Evolutionary conservation across 2,329 filamentous ascomycete species (phyloP).

Genomic region (Xylaria arbuscula): DNA sequence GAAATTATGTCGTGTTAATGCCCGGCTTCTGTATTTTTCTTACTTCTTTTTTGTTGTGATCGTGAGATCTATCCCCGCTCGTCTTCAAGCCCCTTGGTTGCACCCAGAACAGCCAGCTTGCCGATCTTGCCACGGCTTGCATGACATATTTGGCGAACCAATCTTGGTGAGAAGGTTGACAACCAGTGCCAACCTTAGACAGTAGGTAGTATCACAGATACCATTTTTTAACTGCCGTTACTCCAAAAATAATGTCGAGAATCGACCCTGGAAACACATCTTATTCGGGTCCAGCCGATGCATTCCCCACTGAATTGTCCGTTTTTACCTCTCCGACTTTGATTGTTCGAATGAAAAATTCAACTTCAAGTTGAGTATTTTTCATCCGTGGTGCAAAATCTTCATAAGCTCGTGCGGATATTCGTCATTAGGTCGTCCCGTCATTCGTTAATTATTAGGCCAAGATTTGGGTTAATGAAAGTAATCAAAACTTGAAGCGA

Average conservation of each 20-base stretch:
- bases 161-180: constrained; percentile 45
- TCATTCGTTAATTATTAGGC: constrained; percentile 60
- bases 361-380: constrained; percentile 50
- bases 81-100: constrained; percentile 44
- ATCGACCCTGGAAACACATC: constrained; percentile 45
- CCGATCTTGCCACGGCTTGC: constrained; percentile 48
- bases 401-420: constrained; percentile 53
- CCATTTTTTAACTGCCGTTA: constrained; percentile 36
- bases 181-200: constrained; percentile 48
- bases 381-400: constrained; percentile 56
- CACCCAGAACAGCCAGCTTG: constrained; percentile 36
- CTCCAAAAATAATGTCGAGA: constrained; percentile 44
- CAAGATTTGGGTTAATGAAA: constrained; percentile 51
- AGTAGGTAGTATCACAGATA: constrained; percentile 46
- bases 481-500: constrained; percentile 53
- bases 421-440: constrained; percentile 51
- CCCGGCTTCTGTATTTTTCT: constrained; percentile 44
- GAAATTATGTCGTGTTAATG: constrained; percentile 43
- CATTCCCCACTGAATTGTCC: constrained; percentile 45
- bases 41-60: constrained; percentile 32
- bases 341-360: constrained; percentile 44
- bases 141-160: constrained; percentile 38
- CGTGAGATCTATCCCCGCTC: constrained; percentile 48
- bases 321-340: constrained; percentile 45
- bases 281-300: constrained; percentile 44